Percentiles rank a stretch among this genome's conserved stretches.
phyloP scores from a whole-genome alignment of 2,329 filamentous ascomycete genomes.

The Gliomastix tumulicola region DNA sequence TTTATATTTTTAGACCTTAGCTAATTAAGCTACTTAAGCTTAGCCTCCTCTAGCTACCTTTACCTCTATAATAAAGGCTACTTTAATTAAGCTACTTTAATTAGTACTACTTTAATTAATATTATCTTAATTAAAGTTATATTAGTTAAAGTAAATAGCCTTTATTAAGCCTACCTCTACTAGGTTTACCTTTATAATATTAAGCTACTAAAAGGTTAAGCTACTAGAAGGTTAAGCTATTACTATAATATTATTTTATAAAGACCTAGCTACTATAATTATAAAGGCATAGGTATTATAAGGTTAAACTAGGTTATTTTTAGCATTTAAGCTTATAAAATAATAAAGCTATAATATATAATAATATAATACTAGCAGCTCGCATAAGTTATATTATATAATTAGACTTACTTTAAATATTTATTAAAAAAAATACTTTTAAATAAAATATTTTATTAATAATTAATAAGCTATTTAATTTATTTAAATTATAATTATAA shows the following conservation, averaged over 20 bases:
- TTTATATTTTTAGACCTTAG: too few relatives aligned
- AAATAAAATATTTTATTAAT: background rate
- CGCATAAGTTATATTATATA: background rate
- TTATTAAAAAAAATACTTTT: background rate
- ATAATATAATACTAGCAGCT: background rate
- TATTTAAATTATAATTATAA: too few relatives aligned
- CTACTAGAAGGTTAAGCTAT: background rate
- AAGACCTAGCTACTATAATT: background rate
- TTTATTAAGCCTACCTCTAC: too few relatives aligned
- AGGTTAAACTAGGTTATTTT: background rate
- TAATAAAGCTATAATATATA: background rate
- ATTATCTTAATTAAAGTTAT: background rate
- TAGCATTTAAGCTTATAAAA: too few relatives aligned
- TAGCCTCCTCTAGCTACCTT: too few relatives aligned
- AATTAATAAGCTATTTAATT: too few relatives aligned
- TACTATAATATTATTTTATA: background rate
- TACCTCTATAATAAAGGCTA: too few relatives aligned
- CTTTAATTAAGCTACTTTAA: too few relatives aligned
- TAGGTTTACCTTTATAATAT: too few relatives aligned
- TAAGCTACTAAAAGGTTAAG: background rate
- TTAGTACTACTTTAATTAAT: background rate
- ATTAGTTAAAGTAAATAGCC: background rate
- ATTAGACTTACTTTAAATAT: background rate
- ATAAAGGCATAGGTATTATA: background rate
- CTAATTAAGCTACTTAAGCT: too few relatives aligned